Base-by-base conservation (phyloP, 2,329 filamentous ascomycete genomes). In the Trichoderma lentiforme region DNA sequence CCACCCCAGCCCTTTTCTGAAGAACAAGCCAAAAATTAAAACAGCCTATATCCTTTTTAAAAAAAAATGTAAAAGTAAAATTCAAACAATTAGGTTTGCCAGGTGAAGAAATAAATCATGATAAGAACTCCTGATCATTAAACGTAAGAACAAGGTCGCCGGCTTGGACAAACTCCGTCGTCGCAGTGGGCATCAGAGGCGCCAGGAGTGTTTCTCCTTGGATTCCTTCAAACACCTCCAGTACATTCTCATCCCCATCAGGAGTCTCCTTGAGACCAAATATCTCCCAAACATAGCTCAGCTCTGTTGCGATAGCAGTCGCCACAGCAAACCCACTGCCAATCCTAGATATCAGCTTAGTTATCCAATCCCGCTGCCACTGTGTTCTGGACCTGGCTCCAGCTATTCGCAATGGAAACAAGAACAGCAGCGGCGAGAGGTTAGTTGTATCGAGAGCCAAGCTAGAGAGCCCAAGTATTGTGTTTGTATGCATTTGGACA, bases 371-470 rank as follows among this genome's bases (percentile, higher is more conserved):
- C 3, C 76, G 75, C 47, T 81, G 79, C 73, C 73, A 75, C 0
- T 18, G 6, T 3, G 74, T 60, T 26, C 74, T 69, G 1, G 78
- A 78, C 1, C 80, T 76, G 0, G 81, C 77, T 6, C 81, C 81
- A 0, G 80, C 81, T 8, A 82, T 77, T 11, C 81, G 74, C 0
- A 82, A 60, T 0, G 81, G 81, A 26, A 82, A 82, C 6, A 82
- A 62, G 0, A 81, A 76, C 7, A 82, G 32, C 6, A 82, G n/a
- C 0, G 79, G 74, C 0, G 81, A 82, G 2, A 82, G 73, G 0
- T 64, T 72, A 0, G 77, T 76, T 0, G 24, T 61, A 1, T 72
- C 39, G 2, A 82, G 57, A 0, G 78, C 74, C 2, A 43, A 7
- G 1, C 56, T 56, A 1, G 73, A 74, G 7, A 75, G 56, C 0